Conservation (phyloP, 2,329 filamentous ascomycete genomes). For the Trichoderma pleuroti region DNA sequence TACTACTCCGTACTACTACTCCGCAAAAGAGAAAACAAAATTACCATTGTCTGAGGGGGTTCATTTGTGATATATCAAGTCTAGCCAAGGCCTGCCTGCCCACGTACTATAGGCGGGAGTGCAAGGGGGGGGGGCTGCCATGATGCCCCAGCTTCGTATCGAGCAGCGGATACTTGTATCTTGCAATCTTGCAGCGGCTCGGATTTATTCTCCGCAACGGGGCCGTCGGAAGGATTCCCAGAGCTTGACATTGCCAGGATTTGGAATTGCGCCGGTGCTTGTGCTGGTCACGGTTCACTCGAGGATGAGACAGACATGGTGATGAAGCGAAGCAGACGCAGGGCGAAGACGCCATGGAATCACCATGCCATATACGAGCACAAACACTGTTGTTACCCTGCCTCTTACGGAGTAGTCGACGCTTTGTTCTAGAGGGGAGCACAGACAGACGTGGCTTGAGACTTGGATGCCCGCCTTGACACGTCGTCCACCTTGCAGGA, state of each 20-base stretch:
- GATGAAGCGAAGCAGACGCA: not conserved
- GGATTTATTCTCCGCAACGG: conserved; percentile 5
- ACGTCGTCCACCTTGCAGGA: not conserved
- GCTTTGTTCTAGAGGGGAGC: not conserved
- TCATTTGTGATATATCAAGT: not conserved
- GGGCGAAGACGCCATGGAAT: not conserved
- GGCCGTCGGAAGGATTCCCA: not conserved
- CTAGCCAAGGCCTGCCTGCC: no score
- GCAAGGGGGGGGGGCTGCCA: not conserved
- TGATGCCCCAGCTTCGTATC: not conserved
- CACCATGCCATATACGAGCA: no score
- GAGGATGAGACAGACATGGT: not conserved
- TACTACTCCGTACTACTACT: no score
- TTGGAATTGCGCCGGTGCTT: not conserved
- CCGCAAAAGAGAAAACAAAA: not conserved
- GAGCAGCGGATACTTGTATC: not conserved
- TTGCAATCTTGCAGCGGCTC: not conserved
- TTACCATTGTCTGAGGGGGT: not conserved
- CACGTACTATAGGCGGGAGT: not conserved
- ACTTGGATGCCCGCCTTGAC: not conserved
- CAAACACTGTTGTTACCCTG: not conserved
- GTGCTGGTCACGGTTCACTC: not conserved
- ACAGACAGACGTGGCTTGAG: not conserved
- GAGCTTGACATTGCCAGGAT: not conserved
- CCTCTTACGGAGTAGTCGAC: not conserved